Conservation (phyloP, 345 rosid species). For the Jatropha curcas region DNA sequence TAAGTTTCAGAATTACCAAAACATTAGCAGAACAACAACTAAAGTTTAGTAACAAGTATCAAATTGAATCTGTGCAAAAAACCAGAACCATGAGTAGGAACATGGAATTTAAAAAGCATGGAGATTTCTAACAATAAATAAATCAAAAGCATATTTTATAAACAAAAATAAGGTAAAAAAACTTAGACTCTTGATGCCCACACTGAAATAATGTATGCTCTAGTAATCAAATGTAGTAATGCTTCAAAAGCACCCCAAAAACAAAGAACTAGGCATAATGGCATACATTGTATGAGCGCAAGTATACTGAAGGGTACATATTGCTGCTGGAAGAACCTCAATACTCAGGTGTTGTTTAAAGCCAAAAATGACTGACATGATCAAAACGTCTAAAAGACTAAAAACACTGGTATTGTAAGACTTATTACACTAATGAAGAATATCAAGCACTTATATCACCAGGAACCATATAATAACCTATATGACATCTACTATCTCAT, state of each 20-base stretch:
- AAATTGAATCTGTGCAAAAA: neutral
- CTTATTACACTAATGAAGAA: neutral
- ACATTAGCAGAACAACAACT: slow-evolving; percentile 1
- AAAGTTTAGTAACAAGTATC: neutral
- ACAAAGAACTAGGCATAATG: too few species aligned
- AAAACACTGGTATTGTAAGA: neutral
- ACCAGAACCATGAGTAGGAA: neutral
- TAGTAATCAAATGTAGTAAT: too few species aligned
- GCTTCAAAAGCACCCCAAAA: too few species aligned
- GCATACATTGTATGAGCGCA: too few species aligned
- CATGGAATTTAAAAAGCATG: neutral
- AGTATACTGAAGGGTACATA: too few species aligned
- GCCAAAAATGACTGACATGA: neutral
- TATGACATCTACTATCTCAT: too few species aligned
- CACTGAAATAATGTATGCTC: too few species aligned
- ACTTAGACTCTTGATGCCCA: too few species aligned
- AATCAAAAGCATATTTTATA: too few species aligned
- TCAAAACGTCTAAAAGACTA: neutral
- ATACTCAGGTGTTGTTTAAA: neutral
- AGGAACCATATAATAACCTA: neutral
- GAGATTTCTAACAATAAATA: too few species aligned
- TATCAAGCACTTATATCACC: neutral
- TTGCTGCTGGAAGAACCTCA: too few species aligned
- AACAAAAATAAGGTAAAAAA: too few species aligned
- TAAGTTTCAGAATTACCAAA: slow-evolving; percentile 22